Percentiles rank a stretch among this genome's conserved stretches.
Evolutionary conservation across 2,329 filamentous ascomycete species (phyloP).

Genomic region (Diaporthe batatas): DNA sequence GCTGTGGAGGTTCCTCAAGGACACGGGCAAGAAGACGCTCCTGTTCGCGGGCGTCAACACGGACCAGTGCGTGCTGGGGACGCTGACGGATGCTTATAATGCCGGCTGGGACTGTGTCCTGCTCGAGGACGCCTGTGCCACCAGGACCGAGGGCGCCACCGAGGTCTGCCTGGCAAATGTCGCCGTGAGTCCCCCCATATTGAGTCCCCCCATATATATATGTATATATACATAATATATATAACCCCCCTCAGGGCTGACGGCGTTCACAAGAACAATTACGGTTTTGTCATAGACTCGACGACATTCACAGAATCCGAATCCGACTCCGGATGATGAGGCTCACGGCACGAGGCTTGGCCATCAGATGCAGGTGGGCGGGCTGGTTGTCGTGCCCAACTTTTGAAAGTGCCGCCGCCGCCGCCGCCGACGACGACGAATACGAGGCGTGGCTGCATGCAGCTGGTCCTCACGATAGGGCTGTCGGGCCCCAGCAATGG

Average conservation of each 20-base stretch:
- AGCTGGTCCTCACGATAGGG: constrained; percentile 16
- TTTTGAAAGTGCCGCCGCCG: no score
- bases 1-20: constrained; percentile 56
- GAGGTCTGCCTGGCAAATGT: constrained; percentile 54
- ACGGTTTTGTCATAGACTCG: constrained; percentile 45
- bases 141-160: constrained; percentile 57
- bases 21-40: constrained; percentile 59
- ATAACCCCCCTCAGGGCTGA: constrained; percentile 27
- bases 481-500: constrained; percentile 14
- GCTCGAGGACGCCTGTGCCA: constrained; percentile 67
- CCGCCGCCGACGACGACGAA: not conserved
- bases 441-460: constrained; percentile 33
- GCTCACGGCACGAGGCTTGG: not conserved
- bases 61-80: constrained; percentile 71
- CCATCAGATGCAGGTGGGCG: not conserved
- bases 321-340: constrained; percentile 30
- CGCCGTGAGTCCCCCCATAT: constrained; percentile 52
- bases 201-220: no score
- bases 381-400: not conserved
- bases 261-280: constrained; percentile 39
- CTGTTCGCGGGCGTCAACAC: constrained; percentile 72
- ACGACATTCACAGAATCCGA: constrained; percentile 38
- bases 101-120: constrained; percentile 69
- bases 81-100: constrained; percentile 67
- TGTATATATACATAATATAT: no score